phyloP scores from a whole-genome alignment of 768 basidiomycete species.

The Neoboletus magnificus region DNA sequence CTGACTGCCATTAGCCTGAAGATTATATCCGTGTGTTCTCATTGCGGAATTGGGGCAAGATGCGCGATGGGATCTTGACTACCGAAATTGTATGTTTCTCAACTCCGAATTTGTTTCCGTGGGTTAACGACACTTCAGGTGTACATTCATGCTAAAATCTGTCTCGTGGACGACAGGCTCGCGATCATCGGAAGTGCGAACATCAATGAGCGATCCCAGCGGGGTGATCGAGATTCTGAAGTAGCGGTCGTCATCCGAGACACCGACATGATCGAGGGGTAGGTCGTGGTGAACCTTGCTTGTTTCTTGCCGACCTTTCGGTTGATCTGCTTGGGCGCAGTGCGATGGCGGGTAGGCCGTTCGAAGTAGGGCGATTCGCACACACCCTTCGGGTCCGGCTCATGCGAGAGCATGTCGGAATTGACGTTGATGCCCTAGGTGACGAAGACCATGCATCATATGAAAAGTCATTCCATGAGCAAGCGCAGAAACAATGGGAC shows the following conservation, averaged over 20 bases:
- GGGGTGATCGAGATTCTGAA: slow-evolving; percentile 97
- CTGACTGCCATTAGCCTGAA: slow-evolving; percentile 60
- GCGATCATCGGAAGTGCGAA: slow-evolving; percentile 96
- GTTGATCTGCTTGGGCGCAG: slow-evolving; percentile 37
- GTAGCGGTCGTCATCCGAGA: slow-evolving; percentile 90
- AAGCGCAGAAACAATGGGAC: slow-evolving; percentile 63
- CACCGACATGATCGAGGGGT: slow-evolving; percentile 96
- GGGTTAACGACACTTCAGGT: slow-evolving; percentile 44
- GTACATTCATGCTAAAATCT: slow-evolving; percentile 73
- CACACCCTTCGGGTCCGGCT: slow-evolving; percentile 89
- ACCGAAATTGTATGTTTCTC: slow-evolving; percentile 72
- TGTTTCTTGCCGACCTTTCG: neutral
- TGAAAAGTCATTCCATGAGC: slow-evolving; percentile 45
- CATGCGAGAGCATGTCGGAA: slow-evolving; percentile 95
- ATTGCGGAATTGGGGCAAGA: slow-evolving; percentile 89
- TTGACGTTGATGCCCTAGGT: slow-evolving; percentile 86
- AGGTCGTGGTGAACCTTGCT: slow-evolving; percentile 20
- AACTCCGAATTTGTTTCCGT: neutral
- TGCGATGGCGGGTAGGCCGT: slow-evolving; percentile 91
- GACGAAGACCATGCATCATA: slow-evolving; percentile 67
- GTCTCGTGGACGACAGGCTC: slow-evolving; percentile 91
- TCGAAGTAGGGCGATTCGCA: slow-evolving; percentile 95
- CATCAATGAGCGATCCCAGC: slow-evolving; percentile 94
- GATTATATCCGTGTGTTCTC: slow-evolving; percentile 91
- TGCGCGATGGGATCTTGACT: slow-evolving; percentile 76